Evolutionary conservation across 2,329 filamentous ascomycete genomes (phyloP).

Genomic region (Exophiala lecanii-corni): DNA sequence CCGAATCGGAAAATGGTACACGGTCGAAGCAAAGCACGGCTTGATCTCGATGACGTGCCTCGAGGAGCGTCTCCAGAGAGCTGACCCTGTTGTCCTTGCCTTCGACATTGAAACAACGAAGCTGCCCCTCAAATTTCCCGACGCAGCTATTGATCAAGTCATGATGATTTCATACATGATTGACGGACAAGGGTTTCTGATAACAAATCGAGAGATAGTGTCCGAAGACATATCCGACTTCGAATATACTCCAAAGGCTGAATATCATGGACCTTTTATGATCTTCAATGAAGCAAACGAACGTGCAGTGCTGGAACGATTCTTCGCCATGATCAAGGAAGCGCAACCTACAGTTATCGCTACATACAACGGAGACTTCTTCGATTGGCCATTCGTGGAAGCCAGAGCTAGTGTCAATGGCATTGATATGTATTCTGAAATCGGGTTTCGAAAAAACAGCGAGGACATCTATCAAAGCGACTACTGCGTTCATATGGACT

Average conservation of each 20-base stretch:
- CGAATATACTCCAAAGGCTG: slow-evolving; percentile 94
- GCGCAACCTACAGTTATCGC: slow-evolving; percentile 93
- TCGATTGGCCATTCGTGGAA: slow-evolving; percentile 99
- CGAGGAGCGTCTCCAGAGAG: slow-evolving; percentile 80
- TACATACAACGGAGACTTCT: slow-evolving; percentile 99
- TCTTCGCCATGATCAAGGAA: slow-evolving; percentile 94
- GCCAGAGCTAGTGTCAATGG: slow-evolving; percentile 86
- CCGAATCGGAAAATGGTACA: slow-evolving; percentile 95
- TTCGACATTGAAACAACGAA: slow-evolving; percentile 99
- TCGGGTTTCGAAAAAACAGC: slow-evolving; percentile 89
- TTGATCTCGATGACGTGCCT: slow-evolving; percentile 76
- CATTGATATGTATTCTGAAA: slow-evolving; percentile 99
- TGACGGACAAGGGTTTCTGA: slow-evolving; percentile 93
- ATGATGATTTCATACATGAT: slow-evolving; percentile 99
- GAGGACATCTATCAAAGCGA: slow-evolving; percentile 96
- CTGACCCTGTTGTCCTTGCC: slow-evolving; percentile 97
- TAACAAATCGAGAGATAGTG: slow-evolving; percentile 96
- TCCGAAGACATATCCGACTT: slow-evolving; percentile 97
- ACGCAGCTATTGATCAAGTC: slow-evolving; percentile 88
- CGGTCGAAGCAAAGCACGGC: slow-evolving; percentile 89
- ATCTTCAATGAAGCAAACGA: slow-evolving; percentile 98
- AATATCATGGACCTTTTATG: slow-evolving; percentile 92
- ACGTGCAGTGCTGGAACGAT: slow-evolving; percentile 78
- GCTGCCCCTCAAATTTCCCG: slow-evolving; percentile 91
- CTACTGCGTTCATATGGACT: slow-evolving; percentile 98